Evolutionary conservation across 192 early-diverging fungal species (phyloP).

Genomic region (Coemansia sp.): DNA sequence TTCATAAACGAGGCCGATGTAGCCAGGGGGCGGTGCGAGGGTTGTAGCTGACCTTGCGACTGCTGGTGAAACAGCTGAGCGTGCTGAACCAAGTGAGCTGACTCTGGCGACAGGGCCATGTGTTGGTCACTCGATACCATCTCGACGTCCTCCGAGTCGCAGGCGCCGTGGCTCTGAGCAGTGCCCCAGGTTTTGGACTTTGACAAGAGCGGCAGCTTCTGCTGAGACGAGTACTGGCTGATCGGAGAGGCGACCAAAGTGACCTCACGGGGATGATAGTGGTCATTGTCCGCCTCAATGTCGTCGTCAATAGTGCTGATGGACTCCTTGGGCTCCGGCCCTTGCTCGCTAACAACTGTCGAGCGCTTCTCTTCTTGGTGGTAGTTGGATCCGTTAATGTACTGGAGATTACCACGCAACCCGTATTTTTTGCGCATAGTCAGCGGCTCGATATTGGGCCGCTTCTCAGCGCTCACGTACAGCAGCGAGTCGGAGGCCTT

Average conservation of each 20-base stretch:
- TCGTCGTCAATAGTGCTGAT: conserved; percentile 13
- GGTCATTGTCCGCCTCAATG: conserved; percentile 5
- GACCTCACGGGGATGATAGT: conserved; percentile 10
- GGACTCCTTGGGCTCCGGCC: conserved; percentile 28
- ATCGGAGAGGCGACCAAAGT: conserved; percentile 3
- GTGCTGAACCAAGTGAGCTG: conserved; percentile 15
- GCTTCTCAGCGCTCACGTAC: conserved; percentile 50
- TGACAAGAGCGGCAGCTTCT: conserved; percentile 11
- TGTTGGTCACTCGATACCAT: conserved; percentile 16
- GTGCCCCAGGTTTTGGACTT: conserved; percentile 31
- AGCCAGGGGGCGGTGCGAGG: background rate
- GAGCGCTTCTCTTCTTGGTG: background rate
- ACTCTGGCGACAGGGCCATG: conserved; percentile 5
- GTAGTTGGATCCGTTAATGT: conserved; percentile 21
- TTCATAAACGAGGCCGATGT: conserved; percentile 10
- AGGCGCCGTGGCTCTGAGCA: background rate
- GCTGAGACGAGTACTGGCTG: conserved; percentile 4
- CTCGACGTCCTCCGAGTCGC: conserved; percentile 10
- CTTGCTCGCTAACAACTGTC: conserved; percentile 17
- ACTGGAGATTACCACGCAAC: conserved; percentile 46
- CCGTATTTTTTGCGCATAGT: conserved; percentile 55
- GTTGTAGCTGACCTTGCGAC: background rate
- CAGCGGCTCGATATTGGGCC: conserved; percentile 46
- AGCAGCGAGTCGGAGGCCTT: conserved; percentile 51
- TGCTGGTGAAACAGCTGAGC: conserved; percentile 43